phyloP scores from a whole-genome alignment of 345 rosid species.

The Aurinia saxatilis region DNA sequence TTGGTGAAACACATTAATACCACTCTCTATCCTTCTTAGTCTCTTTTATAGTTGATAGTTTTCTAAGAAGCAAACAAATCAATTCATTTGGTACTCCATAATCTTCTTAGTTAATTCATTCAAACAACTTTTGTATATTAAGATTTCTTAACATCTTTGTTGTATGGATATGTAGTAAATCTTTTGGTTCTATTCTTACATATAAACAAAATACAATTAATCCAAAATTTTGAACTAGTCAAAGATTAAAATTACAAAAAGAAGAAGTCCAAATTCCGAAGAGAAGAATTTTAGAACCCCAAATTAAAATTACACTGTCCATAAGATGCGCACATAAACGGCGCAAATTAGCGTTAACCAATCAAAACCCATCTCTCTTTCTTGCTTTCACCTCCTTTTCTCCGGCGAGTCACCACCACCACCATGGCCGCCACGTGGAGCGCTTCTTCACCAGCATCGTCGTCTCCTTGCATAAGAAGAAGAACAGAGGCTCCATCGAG shows the following conservation, averaged over 20 bases:
- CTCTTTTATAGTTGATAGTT: neutral
- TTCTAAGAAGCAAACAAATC: neutral
- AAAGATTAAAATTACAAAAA: slow-evolving; percentile 1
- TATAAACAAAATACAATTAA: too few relatives aligned
- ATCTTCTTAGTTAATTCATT: neutral
- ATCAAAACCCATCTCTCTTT: neutral
- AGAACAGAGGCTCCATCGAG: slow-evolving; percentile 41
- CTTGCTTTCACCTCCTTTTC: neutral
- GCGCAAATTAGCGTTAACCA: slow-evolving; percentile 35
- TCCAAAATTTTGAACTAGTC: slow-evolving; percentile 16
- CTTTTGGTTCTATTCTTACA: too few relatives aligned
- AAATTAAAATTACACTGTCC: slow-evolving; percentile 28
- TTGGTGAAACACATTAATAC: neutral
- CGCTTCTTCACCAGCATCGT: slow-evolving; percentile 22
- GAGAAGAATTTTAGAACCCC: slow-evolving; percentile 7
- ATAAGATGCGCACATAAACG: slow-evolving; percentile 29
- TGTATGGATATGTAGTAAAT: too few relatives aligned
- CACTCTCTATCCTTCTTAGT: neutral
- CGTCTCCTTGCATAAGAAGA: slow-evolving; percentile 36
- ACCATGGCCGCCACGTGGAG: slow-evolving; percentile 29
- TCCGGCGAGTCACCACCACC: slow-evolving; percentile 2
- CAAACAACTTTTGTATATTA: neutral
- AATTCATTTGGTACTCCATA: neutral
- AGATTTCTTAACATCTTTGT: too few relatives aligned
- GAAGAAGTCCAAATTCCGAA: neutral